Evolutionary conservation across 257 asterid species (phyloP), one percentile per base, ranked within the genome.

Genomic region (Solanum virginianum): DNA sequence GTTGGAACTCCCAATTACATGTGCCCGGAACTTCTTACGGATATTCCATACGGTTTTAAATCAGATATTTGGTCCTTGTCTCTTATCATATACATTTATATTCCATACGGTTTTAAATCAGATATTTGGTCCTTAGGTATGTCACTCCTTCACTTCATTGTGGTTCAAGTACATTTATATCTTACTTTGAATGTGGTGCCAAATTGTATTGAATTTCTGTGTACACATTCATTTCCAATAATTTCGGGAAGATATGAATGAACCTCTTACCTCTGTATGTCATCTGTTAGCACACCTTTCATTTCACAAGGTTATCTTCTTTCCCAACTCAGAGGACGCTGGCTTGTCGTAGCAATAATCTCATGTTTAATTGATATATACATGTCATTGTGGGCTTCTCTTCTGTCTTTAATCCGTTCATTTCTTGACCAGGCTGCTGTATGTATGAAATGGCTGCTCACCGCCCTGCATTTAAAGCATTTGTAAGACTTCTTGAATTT

Each of bases 1-100:
- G 99, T 97, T 87, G 99, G 99, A 88, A 97, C 99, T 89, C 99
- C 99, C 20, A 97, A 95, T 90, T 97, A 97, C 93, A 97, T 97
- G 99, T 97, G 99, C 83, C 99, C 99, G 14, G 99, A 97, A 90
- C 99, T 97, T 87, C 97, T 95, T 80, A 95, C 99, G 43, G 99
- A 97, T 86, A 97, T 97, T 80, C 99, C 99, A 20, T 97, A 97
- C 29, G 99, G 99, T 80, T 97, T 95, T 84, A 97, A 97, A 87
- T 97, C 99, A 12, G n/a, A n/a, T n/a, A n/a, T n/a, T n/a, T n/a
- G n/a, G n/a, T n/a, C n/a, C n/a, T n/a, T n/a, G n/a, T n/a, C n/a
- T n/a, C n/a, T n/a, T n/a, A n/a, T n/a, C n/a, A n/a, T n/a, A n/a
- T n/a, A n/a, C n/a, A n/a, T n/a, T n/a, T n/a, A 97, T 86, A 97